Evolutionary conservation across 176 grass and related monocot genomes (phyloP).

Genomic region (Oryza rufipogon): DNA sequence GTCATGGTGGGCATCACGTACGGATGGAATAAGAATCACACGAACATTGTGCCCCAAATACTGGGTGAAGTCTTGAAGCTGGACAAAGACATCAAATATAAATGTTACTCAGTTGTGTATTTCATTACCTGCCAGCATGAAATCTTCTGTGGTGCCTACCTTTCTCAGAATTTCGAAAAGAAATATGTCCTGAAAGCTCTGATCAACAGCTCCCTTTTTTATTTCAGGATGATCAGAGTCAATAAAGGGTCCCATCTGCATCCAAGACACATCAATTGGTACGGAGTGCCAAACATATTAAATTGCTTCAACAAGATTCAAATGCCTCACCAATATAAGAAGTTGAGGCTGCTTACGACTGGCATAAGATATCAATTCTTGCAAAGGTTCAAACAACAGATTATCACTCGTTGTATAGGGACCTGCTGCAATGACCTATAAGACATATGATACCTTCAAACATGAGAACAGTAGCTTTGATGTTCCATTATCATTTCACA

Average conservation of each 20-base stretch:
- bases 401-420: slow-evolving; percentile 95
- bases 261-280: slow-evolving; percentile 19
- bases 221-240: slow-evolving; percentile 95
- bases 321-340: slow-evolving; percentile 77
- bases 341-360: slow-evolving; percentile 79
- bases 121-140: slow-evolving; percentile 33
- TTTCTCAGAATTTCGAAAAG: slow-evolving; percentile 77
- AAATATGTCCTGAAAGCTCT: slow-evolving; percentile 81
- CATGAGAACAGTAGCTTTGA: not conserved
- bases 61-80: slow-evolving; percentile 83
- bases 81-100: slow-evolving; percentile 41
- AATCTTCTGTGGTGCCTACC: slow-evolving; percentile 46
- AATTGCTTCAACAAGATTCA: slow-evolving; percentile 24
- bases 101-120: slow-evolving; percentile 12
- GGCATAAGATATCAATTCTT: slow-evolving; percentile 92
- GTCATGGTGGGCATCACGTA: slow-evolving; percentile 95
- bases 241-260: slow-evolving; percentile 97
- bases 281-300: slow-evolving; percentile 31
- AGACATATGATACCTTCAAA: slow-evolving; percentile 36
- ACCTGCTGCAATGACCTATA: slow-evolving; percentile 85
- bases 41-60: slow-evolving; percentile 72
- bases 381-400: slow-evolving; percentile 87
- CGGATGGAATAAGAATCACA: slow-evolving; percentile 76
- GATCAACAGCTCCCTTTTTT: slow-evolving; percentile 75
- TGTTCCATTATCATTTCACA: not conserved